phyloP scores from a whole-genome alignment of 768 basidiomycete genomes.

The Hemileccinum impolitum region DNA sequence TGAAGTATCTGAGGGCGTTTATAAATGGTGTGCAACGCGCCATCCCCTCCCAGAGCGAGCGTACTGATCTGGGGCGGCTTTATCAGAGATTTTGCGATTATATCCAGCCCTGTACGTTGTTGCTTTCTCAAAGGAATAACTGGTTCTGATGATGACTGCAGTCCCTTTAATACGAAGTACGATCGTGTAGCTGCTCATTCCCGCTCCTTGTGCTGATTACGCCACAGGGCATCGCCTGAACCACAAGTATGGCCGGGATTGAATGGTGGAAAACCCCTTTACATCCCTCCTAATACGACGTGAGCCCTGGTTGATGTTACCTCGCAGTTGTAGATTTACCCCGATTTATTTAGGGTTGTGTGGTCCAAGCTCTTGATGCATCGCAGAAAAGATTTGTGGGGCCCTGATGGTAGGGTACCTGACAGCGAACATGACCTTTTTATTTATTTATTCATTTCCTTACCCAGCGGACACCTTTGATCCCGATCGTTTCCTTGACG shows the following conservation, averaged over 20 bases:
- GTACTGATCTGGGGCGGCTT: not conserved
- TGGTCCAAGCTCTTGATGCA: conserved; percentile 34
- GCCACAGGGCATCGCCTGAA: conserved; percentile 16
- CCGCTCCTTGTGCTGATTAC: not conserved
- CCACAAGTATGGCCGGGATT: too few relatives aligned
- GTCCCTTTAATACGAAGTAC: conserved; percentile 25
- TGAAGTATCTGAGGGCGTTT: too few relatives aligned
- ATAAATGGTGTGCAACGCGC: too few relatives aligned
- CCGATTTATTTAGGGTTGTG: not conserved
- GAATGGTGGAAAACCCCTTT: too few relatives aligned
- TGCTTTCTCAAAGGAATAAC: too few relatives aligned
- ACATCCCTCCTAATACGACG: conserved; percentile 43
- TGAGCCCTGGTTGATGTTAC: conserved; percentile 7
- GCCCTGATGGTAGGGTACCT: conserved; percentile 31
- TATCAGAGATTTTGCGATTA: conserved; percentile 31
- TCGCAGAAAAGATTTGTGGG: too few relatives aligned
- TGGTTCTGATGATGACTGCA: conserved; percentile 8
- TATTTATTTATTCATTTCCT: not conserved
- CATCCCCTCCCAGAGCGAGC: not conserved
- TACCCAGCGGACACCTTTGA: conserved; percentile 43
- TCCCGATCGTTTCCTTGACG: conserved; percentile 64
- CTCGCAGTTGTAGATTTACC: not conserved
- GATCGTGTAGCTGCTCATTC: too few relatives aligned
- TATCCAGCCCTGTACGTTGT: conserved; percentile 32
- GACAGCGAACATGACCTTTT: not conserved